Base-by-base conservation (phyloP, 768 basidiomycete genomes). In the Boletus reticulatus region DNA sequence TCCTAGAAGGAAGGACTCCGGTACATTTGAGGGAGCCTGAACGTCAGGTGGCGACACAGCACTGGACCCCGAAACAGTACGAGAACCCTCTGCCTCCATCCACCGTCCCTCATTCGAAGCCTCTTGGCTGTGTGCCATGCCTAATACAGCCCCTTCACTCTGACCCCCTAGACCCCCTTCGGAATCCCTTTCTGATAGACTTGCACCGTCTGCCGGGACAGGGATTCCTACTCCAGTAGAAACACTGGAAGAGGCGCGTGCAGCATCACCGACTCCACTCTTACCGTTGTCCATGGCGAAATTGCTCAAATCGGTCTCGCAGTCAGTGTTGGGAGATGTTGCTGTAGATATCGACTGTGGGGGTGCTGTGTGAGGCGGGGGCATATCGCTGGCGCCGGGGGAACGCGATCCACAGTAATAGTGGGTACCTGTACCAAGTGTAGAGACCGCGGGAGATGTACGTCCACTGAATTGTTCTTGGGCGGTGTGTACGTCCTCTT, bases 1-100 rank as follows among this genome's bases (percentile, higher is more conserved):
- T 58, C 58, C 67, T 44, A 43, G 49, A 56, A 59, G 60, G 52
- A 41, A 52, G 37, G 55, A 48, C 42, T 19, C 56, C 43, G 46
- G 22, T 29, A 49, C 56, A 67, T 69, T 67, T 69, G 67, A 69
- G 52, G 65, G 47, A 46, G 52, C 48, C 55, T 57, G 62, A 19
- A 37, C 16, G 50, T 51, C 48, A 48, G 38, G 60, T 52, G 65
- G 56, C 50, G 52, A 45, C 67, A 69, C 65, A 65, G 67, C 60
- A 62, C 44, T 50, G 39, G 20, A 12, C 14, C 53, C 46, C 31
- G 53, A 73, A 44, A 75, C 60, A 41, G 59, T 19, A 56, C 8
- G 46, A 44, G 34, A 49, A 54, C 61, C 59, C 54, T 59, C 59
- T 58, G 38, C 58, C 63, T 49, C 57, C 20, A 44, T 50, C 43